Conservation (phyloP, 495 filamentous ascomycete genomes). For the Xanthoparmelia taractica region DNA sequence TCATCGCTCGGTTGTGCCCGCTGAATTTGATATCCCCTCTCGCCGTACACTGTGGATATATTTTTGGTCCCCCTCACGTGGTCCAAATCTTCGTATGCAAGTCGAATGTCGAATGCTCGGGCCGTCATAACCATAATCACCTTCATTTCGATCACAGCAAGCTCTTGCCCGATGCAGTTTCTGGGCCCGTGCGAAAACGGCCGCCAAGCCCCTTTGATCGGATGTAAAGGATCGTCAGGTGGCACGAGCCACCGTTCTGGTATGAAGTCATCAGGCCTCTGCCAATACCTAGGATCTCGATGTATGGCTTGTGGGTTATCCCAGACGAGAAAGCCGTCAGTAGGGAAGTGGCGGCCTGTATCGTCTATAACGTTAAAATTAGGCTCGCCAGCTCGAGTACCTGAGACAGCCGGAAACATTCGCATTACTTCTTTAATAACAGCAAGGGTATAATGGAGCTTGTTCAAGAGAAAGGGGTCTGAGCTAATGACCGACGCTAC, state of each 20-base stretch:
- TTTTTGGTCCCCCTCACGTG: not conserved
- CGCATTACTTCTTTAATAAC: constrained; percentile 26
- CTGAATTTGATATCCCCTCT: constrained; percentile 26
- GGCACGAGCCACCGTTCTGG: too few species aligned
- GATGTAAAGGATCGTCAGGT: too few species aligned
- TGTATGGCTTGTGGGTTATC: constrained; percentile 15
- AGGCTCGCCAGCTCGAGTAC: constrained; percentile 16
- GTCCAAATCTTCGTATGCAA: constrained; percentile 23
- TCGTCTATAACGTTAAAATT: constrained; percentile 6
- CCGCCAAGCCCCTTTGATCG: too few species aligned
- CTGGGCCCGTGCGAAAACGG: too few species aligned
- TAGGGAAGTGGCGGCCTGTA: constrained; percentile 29
- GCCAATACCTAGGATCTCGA: constrained; percentile 10
- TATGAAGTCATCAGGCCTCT: constrained; percentile 30
- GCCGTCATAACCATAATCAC: constrained; percentile 38
- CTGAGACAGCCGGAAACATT: constrained; percentile 20
- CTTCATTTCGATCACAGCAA: constrained; percentile 31
- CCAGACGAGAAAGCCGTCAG: constrained; percentile 20
- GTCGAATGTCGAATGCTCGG: constrained; percentile 14
- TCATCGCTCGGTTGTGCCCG: constrained; percentile 23
- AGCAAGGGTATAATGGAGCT: constrained; percentile 19
- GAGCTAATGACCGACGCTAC: constrained; percentile 13
- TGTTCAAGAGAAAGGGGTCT: constrained; percentile 16
- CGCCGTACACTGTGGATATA: constrained; percentile 23
- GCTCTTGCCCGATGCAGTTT: too few species aligned